phyloP scores from a whole-genome alignment of 2,329 filamentous ascomycete genomes.

The Septoria linicola region DNA sequence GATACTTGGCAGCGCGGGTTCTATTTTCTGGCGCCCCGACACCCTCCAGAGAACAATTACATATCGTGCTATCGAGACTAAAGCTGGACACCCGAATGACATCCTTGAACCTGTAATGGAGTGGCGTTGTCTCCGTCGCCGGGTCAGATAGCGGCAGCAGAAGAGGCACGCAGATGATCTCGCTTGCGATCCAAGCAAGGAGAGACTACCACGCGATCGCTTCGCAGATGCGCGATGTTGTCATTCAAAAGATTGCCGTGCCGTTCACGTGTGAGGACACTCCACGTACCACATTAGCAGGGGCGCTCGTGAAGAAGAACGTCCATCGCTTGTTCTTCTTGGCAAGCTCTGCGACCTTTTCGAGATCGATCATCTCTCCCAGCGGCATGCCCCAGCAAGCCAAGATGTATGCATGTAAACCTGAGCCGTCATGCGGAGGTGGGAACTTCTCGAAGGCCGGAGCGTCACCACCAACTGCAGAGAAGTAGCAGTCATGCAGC shows the following conservation, averaged over 20 bases:
- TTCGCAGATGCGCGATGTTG: not conserved
- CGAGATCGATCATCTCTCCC: constrained; percentile 58
- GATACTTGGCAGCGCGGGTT: not conserved
- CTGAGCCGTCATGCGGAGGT: constrained; percentile 35
- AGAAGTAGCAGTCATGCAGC: constrained; percentile 69
- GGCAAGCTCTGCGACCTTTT: constrained; percentile 56
- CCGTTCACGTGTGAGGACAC: constrained; percentile 48
- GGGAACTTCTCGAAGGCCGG: constrained; percentile 65
- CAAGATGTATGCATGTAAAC: constrained; percentile 51
- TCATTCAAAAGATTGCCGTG: constrained; percentile 39
- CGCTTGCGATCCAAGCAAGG: not conserved
- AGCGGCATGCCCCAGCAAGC: constrained; percentile 55
- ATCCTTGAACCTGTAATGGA: too few species aligned
- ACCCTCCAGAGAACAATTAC: too few species aligned
- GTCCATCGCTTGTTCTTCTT: constrained; percentile 54
- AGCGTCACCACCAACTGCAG: constrained; percentile 63
- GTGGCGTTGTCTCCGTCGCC: too few species aligned
- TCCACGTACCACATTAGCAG: constrained; percentile 58
- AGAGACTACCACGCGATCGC: too few species aligned
- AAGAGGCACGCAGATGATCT: too few species aligned
- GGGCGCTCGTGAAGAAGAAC: constrained; percentile 62
- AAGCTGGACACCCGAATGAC: too few species aligned
- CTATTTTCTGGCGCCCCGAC: too few species aligned
- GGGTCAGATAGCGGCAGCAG: too few species aligned
- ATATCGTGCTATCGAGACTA: too few species aligned